Conservation (phyloP, 2,329 filamentous ascomycete genomes). For the Verruconis gallopava region DNA sequence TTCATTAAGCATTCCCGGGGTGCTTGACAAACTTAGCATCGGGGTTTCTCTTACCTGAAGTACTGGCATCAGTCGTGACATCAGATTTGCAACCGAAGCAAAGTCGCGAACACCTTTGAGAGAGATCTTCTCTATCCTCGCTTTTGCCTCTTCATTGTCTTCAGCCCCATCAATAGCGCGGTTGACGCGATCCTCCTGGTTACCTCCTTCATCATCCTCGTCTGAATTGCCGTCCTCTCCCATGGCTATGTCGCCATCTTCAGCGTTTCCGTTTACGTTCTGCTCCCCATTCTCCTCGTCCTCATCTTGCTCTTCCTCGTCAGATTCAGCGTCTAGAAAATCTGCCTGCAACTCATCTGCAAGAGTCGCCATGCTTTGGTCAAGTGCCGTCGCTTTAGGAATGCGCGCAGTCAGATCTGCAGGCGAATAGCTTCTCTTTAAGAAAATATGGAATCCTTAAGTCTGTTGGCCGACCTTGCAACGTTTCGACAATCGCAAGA, state of each 20-base stretch:
- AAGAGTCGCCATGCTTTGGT: slow-evolving; percentile 68
- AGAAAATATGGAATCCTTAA: too few species aligned
- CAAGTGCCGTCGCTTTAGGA: too few species aligned
- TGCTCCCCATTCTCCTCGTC: slow-evolving; percentile 14
- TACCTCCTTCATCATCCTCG: slow-evolving; percentile 19
- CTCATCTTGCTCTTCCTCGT: slow-evolving; percentile 50
- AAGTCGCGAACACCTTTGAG: slow-evolving; percentile 63
- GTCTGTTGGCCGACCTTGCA: too few species aligned
- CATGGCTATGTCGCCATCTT: slow-evolving; percentile 11
- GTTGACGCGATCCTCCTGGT: slow-evolving; percentile 44
- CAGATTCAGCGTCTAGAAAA: slow-evolving; percentile 75
- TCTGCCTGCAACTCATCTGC: slow-evolving; percentile 88
- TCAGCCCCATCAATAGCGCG: slow-evolving; percentile 40
- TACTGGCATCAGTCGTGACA: slow-evolving; percentile 69
- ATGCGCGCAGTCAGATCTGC: too few species aligned
- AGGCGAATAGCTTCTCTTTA: too few species aligned
- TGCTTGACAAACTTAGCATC: slow-evolving; percentile 50
- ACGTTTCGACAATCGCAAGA: too few species aligned
- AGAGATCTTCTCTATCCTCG: slow-evolving; percentile 73
- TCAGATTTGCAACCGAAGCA: slow-evolving; percentile 63
- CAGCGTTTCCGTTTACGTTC: slow-evolving; percentile 19
- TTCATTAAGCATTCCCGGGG: slow-evolving; percentile 23
- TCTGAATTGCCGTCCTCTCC: slow-evolving; percentile 1
- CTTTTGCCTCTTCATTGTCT: slow-evolving; percentile 33
- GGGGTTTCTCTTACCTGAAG: slow-evolving; percentile 55